Conservation (phyloP, 192 early-diverging fungal species). For the Mortierella hygrophila region DNA sequence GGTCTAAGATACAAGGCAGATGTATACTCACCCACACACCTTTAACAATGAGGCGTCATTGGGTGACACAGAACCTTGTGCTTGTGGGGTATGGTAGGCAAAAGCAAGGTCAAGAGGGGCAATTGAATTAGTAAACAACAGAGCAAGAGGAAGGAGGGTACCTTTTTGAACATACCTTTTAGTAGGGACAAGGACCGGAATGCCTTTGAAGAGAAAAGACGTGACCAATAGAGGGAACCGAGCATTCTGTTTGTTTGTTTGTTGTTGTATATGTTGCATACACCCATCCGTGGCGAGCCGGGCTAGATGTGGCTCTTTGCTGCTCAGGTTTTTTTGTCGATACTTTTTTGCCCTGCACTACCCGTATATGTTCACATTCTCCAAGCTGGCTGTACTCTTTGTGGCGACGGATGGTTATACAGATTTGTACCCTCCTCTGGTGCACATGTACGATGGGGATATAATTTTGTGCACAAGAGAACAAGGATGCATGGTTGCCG, state of each 20-base stretch:
- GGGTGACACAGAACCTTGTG: slow-evolving; percentile 1
- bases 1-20: neutral
- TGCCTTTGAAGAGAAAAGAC: neutral
- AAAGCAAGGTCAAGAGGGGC: neutral
- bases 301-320: neutral
- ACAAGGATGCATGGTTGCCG: neutral
- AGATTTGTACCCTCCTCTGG: neutral
- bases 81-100: neutral
- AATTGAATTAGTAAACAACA: neutral
- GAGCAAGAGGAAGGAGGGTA: neutral
- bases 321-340: slow-evolving; percentile 1
- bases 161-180: neutral
- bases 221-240: neutral
- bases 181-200: neutral
- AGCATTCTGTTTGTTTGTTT: neutral
- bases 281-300: neutral
- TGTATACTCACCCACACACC: neutral
- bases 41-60: neutral
- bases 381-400: neutral
- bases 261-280: neutral
- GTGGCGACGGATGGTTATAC: neutral
- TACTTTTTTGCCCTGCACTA: neutral
- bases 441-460: neutral
- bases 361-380: neutral
- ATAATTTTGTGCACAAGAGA: neutral